Base-by-base conservation (phyloP, 2,329 filamentous ascomycete species). In the Phialophora expanda region DNA sequence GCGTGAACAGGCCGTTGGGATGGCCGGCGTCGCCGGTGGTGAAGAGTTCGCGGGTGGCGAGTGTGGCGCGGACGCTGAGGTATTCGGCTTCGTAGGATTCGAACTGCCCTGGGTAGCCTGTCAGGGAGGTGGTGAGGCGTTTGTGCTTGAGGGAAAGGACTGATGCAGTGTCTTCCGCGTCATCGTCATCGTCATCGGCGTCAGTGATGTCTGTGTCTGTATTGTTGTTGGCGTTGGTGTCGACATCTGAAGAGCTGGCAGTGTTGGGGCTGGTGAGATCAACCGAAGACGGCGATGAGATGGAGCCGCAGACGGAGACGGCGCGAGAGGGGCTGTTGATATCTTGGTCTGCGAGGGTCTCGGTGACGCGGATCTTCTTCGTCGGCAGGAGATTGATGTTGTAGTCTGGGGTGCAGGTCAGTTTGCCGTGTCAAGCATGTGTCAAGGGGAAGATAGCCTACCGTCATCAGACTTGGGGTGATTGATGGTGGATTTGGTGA, bases 71-170 rank as follows among this genome's bases (percentile, higher is more conserved):
- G 28, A 54, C 48, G 38, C 28, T 41, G 4, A 68, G 56, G 46
- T 62, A 62, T 8, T 55, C 48, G n/a, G 41, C 28, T 56, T 69
- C 67, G 65, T 61, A 65, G 26, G 62, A 67, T 22, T 65, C 44
- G 50, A 69, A 69, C 55, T 66, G 67, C 44, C 67, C 67, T 12
- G 67, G 62, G 34, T 62, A 69, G 46, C 65, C 60, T 28, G 56
- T 66, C 24, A 62, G 24, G 9, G 46, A 55, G 22, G 46, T 3
- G 38, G 28, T 51, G 51, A 56, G 54, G 14, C 55, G 56, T 28
- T 66, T 61, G 53, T 50, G 57, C 12, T 62, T 41, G 44, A 26
- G 59, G 12, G 55, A 26, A 1, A 65, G 38, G 12, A 44, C n/a
- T 3, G 38, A 41, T n/a, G 54, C 32, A 6, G 48, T 54, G 53